phyloP scores from a whole-genome alignment of 495 filamentous ascomycete species.

The Penicillium goetzii region DNA sequence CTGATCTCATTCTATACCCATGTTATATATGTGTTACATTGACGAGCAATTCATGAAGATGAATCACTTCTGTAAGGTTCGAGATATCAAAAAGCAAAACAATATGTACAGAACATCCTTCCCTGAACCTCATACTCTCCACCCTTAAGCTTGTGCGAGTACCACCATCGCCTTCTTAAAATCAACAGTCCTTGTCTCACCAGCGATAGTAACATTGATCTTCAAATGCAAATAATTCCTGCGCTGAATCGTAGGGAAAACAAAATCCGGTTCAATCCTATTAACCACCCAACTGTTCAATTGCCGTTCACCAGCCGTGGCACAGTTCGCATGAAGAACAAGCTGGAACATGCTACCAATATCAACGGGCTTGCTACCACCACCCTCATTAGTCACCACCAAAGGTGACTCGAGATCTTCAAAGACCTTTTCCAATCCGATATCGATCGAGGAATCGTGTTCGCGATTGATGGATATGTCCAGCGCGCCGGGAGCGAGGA shows the following conservation, averaged over 20 bases:
- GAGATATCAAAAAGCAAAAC: background rate
- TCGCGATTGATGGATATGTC: background rate
- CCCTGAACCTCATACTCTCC: no score
- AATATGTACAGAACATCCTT: background rate
- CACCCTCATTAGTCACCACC: constrained; percentile 1
- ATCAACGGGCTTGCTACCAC: constrained; percentile 23
- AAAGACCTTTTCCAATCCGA: constrained; percentile 17
- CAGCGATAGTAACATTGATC: background rate
- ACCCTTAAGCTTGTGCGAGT: background rate
- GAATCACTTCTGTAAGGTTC: background rate
- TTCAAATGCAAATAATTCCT: constrained; percentile 1
- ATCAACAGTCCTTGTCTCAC: background rate
- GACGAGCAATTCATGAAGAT: background rate
- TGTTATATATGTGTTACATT: background rate
- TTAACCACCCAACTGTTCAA: background rate
- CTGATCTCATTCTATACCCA: background rate
- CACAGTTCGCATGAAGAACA: constrained; percentile 12
- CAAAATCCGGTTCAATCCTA: constrained; percentile 25
- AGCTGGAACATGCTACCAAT: constrained; percentile 23
- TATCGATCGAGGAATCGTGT: background rate
- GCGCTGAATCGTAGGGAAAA: background rate
- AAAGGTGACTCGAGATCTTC: constrained; percentile 14
- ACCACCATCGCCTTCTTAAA: background rate
- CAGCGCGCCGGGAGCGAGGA: background rate
- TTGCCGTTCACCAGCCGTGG: constrained; percentile 6